Evolutionary conservation across 1,284 basidiomycete species (phyloP).

Genomic region (Malassezia vespertilionis): DNA sequence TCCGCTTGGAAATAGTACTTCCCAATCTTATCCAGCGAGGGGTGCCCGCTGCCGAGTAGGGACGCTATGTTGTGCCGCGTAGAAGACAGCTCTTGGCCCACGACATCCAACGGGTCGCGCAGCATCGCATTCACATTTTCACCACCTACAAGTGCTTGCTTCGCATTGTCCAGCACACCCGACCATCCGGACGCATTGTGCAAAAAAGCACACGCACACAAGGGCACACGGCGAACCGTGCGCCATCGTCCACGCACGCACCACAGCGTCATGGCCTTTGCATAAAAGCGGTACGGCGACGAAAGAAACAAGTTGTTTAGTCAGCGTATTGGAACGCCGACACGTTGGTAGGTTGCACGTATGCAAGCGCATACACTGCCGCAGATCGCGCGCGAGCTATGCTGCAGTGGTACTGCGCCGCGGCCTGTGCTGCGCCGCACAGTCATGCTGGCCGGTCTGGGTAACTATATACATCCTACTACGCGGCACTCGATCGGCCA

Average conservation of each 20-base stretch:
- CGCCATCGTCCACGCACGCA: too few relatives aligned
- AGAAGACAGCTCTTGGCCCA: conserved; percentile 55
- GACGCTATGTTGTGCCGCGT: conserved; percentile 66
- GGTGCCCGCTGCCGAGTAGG: conserved; percentile 77
- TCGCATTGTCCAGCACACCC: conserved; percentile 5
- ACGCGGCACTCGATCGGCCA: conserved; percentile 18
- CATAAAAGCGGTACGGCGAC: conserved; percentile 1
- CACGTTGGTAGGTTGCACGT: neutral
- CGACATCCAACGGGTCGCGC: conserved; percentile 33
- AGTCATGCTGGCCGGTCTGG: conserved; percentile 11
- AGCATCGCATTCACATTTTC: conserved; percentile 4
- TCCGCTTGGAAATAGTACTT: conserved; percentile 74
- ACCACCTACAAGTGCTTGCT: neutral
- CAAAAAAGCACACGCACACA: neutral
- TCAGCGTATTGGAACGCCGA: conserved; percentile 2
- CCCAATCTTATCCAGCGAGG: conserved; percentile 73
- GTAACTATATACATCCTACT: conserved; percentile 15
- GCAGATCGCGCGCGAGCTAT: neutral
- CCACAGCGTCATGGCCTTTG: too few relatives aligned
- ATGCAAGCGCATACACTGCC: too few relatives aligned
- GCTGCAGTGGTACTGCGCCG: neutral
- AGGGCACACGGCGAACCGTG: neutral
- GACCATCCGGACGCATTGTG: conserved; percentile 5
- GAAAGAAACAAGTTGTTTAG: conserved; percentile 1
- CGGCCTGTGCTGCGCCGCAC: conserved; percentile 7